A percentile compares a stretch with the other conserved stretches of the same genome.
Evolutionary conservation across 768 basidiomycete genomes (phyloP).

Genomic region (Boletellus ananas): DNA sequence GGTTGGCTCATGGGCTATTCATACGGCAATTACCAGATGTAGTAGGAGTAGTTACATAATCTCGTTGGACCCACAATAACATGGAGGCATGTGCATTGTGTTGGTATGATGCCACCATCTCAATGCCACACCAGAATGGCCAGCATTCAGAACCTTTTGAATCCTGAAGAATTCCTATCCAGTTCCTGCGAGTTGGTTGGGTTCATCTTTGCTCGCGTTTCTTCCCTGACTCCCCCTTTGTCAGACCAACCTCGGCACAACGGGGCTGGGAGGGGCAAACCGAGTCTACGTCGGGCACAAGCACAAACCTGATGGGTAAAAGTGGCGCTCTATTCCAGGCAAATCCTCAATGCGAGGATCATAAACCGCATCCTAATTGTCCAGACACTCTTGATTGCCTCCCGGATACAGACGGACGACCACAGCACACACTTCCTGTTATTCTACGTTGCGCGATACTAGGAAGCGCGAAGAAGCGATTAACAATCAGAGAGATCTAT

Average conservation of each 20-base stretch:
- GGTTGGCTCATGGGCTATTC: slow-evolving; percentile 22
- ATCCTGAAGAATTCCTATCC: slow-evolving; percentile 45
- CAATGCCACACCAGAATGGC: slow-evolving; percentile 43
- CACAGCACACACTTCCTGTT: slow-evolving; percentile 81
- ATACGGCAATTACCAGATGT: slow-evolving; percentile 25
- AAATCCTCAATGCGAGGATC: slow-evolving; percentile 36
- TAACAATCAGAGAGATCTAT: slow-evolving; percentile 84
- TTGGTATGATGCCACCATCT: slow-evolving; percentile 7
- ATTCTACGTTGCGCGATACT: slow-evolving; percentile 83
- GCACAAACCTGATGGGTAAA: slow-evolving; percentile 26
- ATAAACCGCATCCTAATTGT: slow-evolving; percentile 69
- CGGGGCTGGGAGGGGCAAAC: slow-evolving; percentile 29
- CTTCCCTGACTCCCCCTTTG: slow-evolving; percentile 26
- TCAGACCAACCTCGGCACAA: slow-evolving; percentile 22
- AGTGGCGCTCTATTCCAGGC: slow-evolving; percentile 18
- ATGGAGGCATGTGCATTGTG: slow-evolving; percentile 7
- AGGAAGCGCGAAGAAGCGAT: slow-evolving; percentile 67
- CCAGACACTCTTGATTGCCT: slow-evolving; percentile 75
- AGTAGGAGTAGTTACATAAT: slow-evolving; percentile 25
- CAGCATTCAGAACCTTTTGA: slow-evolving; percentile 52
- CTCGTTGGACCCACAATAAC: slow-evolving; percentile 31
- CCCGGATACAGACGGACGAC: slow-evolving; percentile 73
- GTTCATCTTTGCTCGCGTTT: slow-evolving; percentile 4
- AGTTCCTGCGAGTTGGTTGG: slow-evolving; percentile 40
- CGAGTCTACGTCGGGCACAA: slow-evolving; percentile 34